Evolutionary conservation across 1,139 yeast species (phyloP).

Genomic region (Suhomyces atakaporum): DNA sequence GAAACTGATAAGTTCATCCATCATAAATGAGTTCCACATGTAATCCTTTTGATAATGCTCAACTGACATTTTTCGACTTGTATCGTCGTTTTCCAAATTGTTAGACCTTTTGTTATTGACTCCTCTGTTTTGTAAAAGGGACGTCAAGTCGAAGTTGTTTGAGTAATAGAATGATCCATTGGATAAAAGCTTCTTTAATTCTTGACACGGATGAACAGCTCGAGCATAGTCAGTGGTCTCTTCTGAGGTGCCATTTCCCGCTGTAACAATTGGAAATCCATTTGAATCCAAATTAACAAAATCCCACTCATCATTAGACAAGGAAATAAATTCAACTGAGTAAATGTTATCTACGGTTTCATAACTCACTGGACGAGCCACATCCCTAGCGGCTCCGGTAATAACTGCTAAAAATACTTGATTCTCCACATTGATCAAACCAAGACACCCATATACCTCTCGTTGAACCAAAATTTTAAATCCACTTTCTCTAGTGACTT

Average conservation of each 20-base stretch:
- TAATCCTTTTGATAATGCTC: constrained; percentile 76
- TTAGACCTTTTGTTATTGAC: constrained; percentile 30
- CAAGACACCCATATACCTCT: constrained; percentile 79
- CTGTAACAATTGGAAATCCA: constrained; percentile 53
- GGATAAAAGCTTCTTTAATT: constrained; percentile 70
- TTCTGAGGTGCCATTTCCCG: constrained; percentile 15
- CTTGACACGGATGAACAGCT: constrained; percentile 81
- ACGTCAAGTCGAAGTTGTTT: constrained; percentile 87
- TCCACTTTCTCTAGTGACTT: constrained; percentile 40
- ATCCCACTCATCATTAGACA: constrained; percentile 79
- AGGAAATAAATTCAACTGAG: constrained; percentile 82
- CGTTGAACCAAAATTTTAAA: constrained; percentile 54
- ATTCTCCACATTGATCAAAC: constrained; percentile 67
- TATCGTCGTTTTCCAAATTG: constrained; percentile 29
- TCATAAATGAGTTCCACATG: constrained; percentile 96
- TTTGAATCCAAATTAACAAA: constrained; percentile 61
- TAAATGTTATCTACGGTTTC: constrained; percentile 80
- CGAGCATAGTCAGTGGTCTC: constrained; percentile 26
- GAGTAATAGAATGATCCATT: constrained; percentile 94
- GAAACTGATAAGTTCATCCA: constrained; percentile 77
- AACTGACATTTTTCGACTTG: constrained; percentile 21
- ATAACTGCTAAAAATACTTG: constrained; percentile 79
- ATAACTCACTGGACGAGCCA: constrained; percentile 80
- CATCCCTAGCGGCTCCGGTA: constrained; percentile 66
- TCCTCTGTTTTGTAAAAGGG: constrained; percentile 75